Evolutionary conservation across 129 eudicot species (phyloP), one percentile per base, ranked within the genome.

Genomic region (Saposhnikovia divaricata): DNA sequence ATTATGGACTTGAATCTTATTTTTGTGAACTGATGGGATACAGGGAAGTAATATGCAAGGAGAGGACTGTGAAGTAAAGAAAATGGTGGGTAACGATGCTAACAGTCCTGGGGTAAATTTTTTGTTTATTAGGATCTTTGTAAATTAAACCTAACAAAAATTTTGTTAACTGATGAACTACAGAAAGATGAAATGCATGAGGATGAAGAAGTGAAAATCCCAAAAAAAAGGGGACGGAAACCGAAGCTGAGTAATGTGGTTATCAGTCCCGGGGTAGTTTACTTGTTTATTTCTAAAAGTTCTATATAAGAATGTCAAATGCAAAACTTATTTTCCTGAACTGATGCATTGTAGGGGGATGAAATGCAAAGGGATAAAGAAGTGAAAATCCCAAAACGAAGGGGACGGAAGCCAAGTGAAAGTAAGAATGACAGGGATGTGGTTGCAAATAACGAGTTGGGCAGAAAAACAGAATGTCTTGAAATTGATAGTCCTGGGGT

Each of bases 21-120:
- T 2, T 61, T 61, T 61, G 15, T 9, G 31, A 61, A 61, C 23
- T n/a, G 37, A n/a, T 61, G 14, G 13, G 34, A 61, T 61, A 61
- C 34, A 61, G 69, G 69, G 16, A 10, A 61, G 69, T 61, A 61
- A n/a, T 61, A 68, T 68, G 73, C 73, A 68, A 68, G 73, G 18
- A 68, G 40, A 68, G 6, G 23, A 68, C 10, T 68, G 21, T 1
- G 42, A 61, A 61, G 69, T 61, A n/a, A 61, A 61, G 69, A 61
- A n/a, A 61, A 9, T 25, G 15, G 69, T 61, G 69, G 68, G 34
- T 61, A n/a, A 61, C 0, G 34, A 61, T 2, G 69, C 69, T 61
- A 1, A 4, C 69, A 25, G 34, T 61, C 68, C 34, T 25, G 69
- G 34, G 69, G 34, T 61, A 61, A n/a, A 9, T 9, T n/a, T 61